These are phyloP conservation scores for Starmerella etchellsii DNA, from an alignment of 805 yeast species.

Conservation along the genomic window DNA sequence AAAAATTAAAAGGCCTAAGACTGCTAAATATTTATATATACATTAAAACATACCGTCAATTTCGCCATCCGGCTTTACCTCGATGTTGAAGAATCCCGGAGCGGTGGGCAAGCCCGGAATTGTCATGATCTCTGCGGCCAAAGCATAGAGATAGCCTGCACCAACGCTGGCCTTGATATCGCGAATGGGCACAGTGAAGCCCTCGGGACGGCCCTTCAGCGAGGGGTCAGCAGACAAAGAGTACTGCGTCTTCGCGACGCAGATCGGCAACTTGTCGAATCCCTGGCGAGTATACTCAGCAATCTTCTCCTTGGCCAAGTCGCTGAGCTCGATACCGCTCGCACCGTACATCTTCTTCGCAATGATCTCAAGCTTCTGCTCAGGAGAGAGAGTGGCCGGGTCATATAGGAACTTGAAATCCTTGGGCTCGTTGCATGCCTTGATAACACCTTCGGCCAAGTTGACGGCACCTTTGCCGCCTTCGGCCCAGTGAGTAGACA, in stretches of 20 bases:
- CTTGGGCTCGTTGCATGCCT: conserved; percentile 36
- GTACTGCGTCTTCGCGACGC: conserved; percentile 96
- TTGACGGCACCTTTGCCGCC: conserved; percentile 87
- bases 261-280: conserved; percentile 78
- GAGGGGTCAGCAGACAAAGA: conserved; percentile 88
- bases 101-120: conserved; percentile 95
- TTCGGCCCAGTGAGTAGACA: conserved; percentile 87
- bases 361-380: conserved; percentile 63
- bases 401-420: conserved; percentile 50
- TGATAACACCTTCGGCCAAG: conserved; percentile 71
- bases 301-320: conserved; percentile 68
- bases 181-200: conserved; percentile 85
- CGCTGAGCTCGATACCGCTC: conserved; percentile 63
- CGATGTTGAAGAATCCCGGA: conserved; percentile 95
- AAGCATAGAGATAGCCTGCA: conserved; percentile 91
- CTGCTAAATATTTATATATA: background rate
- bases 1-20: background rate
- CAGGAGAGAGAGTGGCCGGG: conserved; percentile 52
- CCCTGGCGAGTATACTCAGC: conserved; percentile 77
- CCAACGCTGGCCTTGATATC: conserved; percentile 92
- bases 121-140: conserved; percentile 94
- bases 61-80: conserved; percentile 77
- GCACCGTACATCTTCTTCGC: conserved; percentile 93
- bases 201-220: conserved; percentile 89
- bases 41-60: conserved; percentile 77